Percentiles rank a stretch among this genome's conserved stretches.
Conservation (phyloP, 345 rosid species). For the Citrus australasica region DNA sequence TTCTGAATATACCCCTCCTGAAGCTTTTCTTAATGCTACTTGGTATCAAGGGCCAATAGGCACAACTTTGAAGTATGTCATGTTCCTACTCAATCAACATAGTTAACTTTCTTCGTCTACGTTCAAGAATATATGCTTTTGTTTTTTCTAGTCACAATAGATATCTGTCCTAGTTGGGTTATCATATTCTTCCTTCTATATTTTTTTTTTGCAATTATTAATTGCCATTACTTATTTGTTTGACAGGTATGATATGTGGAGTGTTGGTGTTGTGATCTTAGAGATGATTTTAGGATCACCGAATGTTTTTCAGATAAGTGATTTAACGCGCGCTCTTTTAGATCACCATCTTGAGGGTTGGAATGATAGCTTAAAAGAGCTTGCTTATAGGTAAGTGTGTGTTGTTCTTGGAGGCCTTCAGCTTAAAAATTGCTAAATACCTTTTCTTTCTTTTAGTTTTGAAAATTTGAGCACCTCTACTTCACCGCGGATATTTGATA, state of each 20-base stretch:
- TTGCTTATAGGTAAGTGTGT: constrained; percentile 74
- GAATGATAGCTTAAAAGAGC: constrained; percentile 78
- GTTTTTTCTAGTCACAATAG: background rate
- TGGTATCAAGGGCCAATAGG: constrained; percentile 72
- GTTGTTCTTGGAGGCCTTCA: constrained; percentile 3
- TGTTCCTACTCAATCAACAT: constrained; percentile 3
- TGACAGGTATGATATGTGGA: constrained; percentile 93
- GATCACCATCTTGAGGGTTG: constrained; percentile 87
- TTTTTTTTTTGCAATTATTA: background rate
- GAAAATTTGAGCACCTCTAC: background rate
- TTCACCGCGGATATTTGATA: background rate
- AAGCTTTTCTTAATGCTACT: constrained; percentile 73
- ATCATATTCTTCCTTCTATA: background rate
- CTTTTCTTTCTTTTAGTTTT: background rate
- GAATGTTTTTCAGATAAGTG: constrained; percentile 71
- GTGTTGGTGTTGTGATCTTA: constrained; percentile 89
- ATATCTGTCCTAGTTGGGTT: background rate
- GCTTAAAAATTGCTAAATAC: background rate
- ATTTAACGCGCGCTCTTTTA: constrained; percentile 66
- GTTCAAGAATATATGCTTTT: background rate
- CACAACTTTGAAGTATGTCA: constrained; percentile 54
- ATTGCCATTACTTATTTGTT: background rate
- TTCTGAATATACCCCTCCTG: constrained; percentile 78
- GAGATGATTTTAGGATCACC: constrained; percentile 94
- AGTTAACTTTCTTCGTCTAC: constrained; percentile 2